Conservation (phyloP, 2,329 filamentous ascomycete genomes). For the Hypoxylon sp. region DNA sequence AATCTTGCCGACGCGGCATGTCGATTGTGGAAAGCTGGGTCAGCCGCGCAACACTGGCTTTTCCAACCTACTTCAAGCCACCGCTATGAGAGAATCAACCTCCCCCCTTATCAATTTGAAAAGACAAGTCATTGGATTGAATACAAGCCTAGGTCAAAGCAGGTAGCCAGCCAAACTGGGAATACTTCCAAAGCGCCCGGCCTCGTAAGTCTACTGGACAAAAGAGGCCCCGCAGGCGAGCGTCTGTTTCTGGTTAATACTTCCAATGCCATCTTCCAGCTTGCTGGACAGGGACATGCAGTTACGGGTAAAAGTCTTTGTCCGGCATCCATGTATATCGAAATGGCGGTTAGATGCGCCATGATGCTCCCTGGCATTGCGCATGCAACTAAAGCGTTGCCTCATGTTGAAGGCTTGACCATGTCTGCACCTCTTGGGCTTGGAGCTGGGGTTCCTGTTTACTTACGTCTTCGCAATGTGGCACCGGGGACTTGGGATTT, state of each 20-base stretch:
- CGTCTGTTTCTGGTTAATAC: constrained; percentile 9
- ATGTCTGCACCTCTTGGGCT: constrained; percentile 16
- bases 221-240: not conserved
- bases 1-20: constrained; percentile 8
- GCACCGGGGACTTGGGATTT: constrained; percentile 7
- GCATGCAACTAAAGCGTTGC: not conserved
- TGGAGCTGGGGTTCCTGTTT: constrained; percentile 2
- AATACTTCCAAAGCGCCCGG: not conserved
- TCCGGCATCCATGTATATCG: constrained; percentile 36
- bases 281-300: constrained; percentile 16
- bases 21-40: constrained; percentile 7
- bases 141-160: constrained; percentile 2
- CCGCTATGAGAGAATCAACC: constrained; percentile 1
- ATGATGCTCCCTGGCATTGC: not conserved
- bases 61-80: not conserved
- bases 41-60: constrained; percentile 6
- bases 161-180: not conserved
- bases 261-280: not conserved
- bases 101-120: constrained; percentile 18
- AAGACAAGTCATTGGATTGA: constrained; percentile 15
- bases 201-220: constrained; percentile 6
- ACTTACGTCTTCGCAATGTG: constrained; percentile 9
- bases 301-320: constrained; percentile 37
- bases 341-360: constrained; percentile 13
- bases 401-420: constrained; percentile 13